A percentile compares a stretch with the other conserved stretches of the same genome.
These are phyloP conservation scores for Knoxdaviesia proteae DNA, from an alignment of 2,329 filamentous ascomycete species.

Conservation along the genomic window DNA sequence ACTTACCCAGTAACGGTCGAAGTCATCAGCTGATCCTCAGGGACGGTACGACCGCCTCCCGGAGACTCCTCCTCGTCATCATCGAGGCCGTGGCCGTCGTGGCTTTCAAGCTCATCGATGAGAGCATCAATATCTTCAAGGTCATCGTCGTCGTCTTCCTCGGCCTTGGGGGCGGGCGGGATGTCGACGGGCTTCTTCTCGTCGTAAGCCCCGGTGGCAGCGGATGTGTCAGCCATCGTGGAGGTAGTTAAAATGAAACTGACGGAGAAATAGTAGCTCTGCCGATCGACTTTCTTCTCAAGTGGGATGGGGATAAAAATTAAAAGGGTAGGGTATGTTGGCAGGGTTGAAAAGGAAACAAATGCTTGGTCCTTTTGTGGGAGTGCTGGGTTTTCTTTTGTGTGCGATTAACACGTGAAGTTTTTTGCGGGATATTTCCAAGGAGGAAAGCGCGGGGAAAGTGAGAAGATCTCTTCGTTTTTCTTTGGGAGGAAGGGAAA, in stretches of 20 bases:
- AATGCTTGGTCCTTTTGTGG: too few relatives aligned
- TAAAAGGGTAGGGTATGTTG: too few relatives aligned
- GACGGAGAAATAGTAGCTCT: too few relatives aligned
- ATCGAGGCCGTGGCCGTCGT: constrained; percentile 48
- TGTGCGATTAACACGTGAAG: too few relatives aligned
- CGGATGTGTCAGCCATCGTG: constrained; percentile 37
- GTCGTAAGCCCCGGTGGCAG: constrained; percentile 35
- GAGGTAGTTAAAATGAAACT: constrained; percentile 9
- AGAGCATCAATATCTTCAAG: constrained; percentile 72
- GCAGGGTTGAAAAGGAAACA: too few relatives aligned
- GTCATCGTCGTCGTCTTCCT: constrained; percentile 45
- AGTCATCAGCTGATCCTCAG: constrained; percentile 61
- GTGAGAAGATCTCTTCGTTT: too few relatives aligned
- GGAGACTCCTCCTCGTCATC: constrained; percentile 36
- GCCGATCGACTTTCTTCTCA: too few relatives aligned
- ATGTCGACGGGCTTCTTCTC: constrained; percentile 31
- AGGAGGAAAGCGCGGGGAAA: too few relatives aligned
- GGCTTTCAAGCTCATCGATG: constrained; percentile 70
- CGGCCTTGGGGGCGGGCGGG: constrained; percentile 15
- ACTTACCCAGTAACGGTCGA: constrained; percentile 29
- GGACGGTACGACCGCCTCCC: constrained; percentile 35
- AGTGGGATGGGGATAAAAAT: too few relatives aligned
- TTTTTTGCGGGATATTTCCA: too few relatives aligned
- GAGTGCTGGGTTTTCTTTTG: too few relatives aligned
- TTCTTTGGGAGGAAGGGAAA: too few relatives aligned